Percentiles rank a stretch among this genome's conserved stretches.
phyloP scores from a whole-genome alignment of 352 stramenopile species.

The Pythium phragmitis region DNA sequence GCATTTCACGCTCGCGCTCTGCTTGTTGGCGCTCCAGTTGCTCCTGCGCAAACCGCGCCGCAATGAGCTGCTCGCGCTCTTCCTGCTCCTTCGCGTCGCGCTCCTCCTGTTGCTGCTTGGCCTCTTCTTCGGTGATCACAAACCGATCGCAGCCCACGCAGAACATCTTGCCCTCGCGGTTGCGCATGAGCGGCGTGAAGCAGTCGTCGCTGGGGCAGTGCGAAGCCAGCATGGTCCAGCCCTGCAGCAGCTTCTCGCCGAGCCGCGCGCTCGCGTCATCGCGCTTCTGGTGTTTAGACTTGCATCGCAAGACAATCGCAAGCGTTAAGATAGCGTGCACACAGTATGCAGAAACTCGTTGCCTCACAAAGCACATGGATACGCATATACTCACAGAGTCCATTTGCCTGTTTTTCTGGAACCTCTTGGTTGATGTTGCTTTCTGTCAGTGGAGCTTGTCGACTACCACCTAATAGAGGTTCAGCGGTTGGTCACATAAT shows the following conservation, averaged over 20 bases:
- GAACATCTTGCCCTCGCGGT: slow-evolving; percentile 76
- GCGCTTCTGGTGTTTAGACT: slow-evolving; percentile 57
- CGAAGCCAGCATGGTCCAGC: slow-evolving; percentile 72
- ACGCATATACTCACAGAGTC: background rate
- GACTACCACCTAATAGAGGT: slow-evolving; percentile 9
- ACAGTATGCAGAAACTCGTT: no score
- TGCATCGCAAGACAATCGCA: background rate
- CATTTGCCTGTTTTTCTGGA: background rate
- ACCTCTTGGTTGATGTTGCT: slow-evolving; percentile 1
- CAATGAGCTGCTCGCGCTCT: slow-evolving; percentile 29
- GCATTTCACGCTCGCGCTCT: slow-evolving; percentile 22
- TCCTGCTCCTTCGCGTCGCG: slow-evolving; percentile 31
- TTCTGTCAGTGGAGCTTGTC: slow-evolving; percentile 1
- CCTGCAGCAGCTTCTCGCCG: slow-evolving; percentile 83
- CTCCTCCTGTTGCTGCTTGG: slow-evolving; percentile 49
- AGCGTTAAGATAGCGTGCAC: background rate
- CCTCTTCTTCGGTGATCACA: slow-evolving; percentile 73
- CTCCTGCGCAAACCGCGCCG: slow-evolving; percentile 32
- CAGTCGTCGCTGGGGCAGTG: slow-evolving; percentile 70
- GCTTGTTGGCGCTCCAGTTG: slow-evolving; percentile 27
- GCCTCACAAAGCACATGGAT: no score
- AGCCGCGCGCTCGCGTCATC: slow-evolving; percentile 75
- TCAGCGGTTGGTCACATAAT: background rate
- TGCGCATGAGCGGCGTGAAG: slow-evolving; percentile 79
- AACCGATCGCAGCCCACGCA: slow-evolving; percentile 79